Conservation (phyloP, 2,329 filamentous ascomycete species). For the Arthroderma sp. region DNA sequence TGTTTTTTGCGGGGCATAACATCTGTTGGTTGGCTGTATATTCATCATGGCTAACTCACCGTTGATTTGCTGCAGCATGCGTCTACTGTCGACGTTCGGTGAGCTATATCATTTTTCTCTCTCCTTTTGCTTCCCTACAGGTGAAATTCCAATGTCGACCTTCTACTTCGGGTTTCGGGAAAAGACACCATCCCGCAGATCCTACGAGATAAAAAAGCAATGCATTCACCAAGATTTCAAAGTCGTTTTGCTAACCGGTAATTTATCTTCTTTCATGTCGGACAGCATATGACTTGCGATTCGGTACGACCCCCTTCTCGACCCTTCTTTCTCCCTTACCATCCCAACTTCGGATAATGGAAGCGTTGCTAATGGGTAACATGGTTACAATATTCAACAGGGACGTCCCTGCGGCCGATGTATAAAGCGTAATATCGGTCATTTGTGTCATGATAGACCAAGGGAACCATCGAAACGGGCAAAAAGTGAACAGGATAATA, state of each 20-base stretch:
- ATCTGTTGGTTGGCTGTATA: no score
- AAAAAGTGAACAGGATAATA: constrained; percentile 47
- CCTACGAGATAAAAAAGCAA: background rate
- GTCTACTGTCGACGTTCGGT: constrained; percentile 84
- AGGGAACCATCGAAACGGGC: constrained; percentile 74
- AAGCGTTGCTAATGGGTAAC: constrained; percentile 14
- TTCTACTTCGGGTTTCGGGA: no score
- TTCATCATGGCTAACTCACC: constrained; percentile 19
- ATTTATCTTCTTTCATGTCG: constrained; percentile 23
- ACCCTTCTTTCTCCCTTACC: background rate
- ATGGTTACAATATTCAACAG: constrained; percentile 30
- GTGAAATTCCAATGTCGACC: background rate
- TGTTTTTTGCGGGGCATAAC: no score
- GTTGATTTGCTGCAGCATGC: constrained; percentile 52
- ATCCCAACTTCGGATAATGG: constrained; percentile 11
- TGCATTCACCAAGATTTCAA: background rate
- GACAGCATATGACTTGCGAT: constrained; percentile 84
- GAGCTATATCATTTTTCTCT: constrained; percentile 36
- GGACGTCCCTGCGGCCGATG: constrained; percentile 94
- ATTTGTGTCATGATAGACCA: constrained; percentile 95
- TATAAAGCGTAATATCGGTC: constrained; percentile 96
- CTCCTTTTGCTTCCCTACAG: constrained; percentile 9
- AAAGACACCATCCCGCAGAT: no score
- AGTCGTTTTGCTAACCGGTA: constrained; percentile 1
- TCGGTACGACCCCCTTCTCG: constrained; percentile 47